These are phyloP conservation scores for Neoboletus magnificus DNA, from an alignment of 768 basidiomycete genomes.

Conservation along the genomic window DNA sequence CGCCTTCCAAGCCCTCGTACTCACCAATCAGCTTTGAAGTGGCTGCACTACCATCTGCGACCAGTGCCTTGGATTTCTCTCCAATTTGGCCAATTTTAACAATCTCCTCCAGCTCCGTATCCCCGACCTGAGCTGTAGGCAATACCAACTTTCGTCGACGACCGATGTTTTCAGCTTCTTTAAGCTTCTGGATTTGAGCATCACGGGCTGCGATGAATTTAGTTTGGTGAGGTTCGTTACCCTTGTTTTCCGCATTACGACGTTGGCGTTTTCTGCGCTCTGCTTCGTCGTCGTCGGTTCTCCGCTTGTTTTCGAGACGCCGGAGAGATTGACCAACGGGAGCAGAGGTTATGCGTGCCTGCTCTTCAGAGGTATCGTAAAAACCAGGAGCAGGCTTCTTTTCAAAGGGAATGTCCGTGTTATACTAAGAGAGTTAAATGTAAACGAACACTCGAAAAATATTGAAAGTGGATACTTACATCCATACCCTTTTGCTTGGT, in stretches of 20 bases:
- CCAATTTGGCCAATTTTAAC: constrained; percentile 96
- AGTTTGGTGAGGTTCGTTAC: constrained; percentile 72
- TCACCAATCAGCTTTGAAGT: constrained; percentile 86
- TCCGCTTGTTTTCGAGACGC: constrained; percentile 93
- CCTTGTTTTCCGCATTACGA: constrained; percentile 59
- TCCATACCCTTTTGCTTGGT: constrained; percentile 98
- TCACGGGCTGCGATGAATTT: constrained; percentile 97
- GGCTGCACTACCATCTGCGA: constrained; percentile 78
- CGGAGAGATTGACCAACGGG: constrained; percentile 90
- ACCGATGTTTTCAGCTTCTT: constrained; percentile 95
- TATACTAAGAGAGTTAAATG: constrained; percentile 59
- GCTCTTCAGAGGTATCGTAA: constrained; percentile 95
- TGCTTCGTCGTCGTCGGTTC: constrained; percentile 89
- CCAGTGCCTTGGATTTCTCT: constrained; percentile 83
- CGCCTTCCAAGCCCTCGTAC: constrained; percentile 86
- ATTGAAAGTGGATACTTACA: constrained; percentile 43
- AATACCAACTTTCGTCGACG: constrained; percentile 80
- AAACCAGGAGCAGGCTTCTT: constrained; percentile 95
- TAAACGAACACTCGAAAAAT: neutral
- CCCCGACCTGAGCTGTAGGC: constrained; percentile 90
- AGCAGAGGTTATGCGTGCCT: constrained; percentile 79
- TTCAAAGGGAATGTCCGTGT: constrained; percentile 97
- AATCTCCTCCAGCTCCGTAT: constrained; percentile 93
- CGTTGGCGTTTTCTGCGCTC: constrained; percentile 89
- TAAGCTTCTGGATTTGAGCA: constrained; percentile 95